Evolutionary conservation across 305 asterid species (phyloP).

Genomic region (Solanum hybrid): DNA sequence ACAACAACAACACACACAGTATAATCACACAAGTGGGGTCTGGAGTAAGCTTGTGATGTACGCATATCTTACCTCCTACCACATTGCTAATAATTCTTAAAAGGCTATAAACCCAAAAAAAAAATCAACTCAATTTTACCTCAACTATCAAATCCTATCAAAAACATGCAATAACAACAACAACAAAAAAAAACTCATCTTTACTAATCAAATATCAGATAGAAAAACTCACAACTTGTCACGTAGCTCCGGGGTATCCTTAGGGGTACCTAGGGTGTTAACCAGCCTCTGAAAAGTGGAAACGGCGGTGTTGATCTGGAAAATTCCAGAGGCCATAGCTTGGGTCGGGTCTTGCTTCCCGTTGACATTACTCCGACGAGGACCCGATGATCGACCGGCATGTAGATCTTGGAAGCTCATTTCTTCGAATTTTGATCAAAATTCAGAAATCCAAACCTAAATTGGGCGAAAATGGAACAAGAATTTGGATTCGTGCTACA

Average conservation of each 20-base stretch:
- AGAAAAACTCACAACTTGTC: slow-evolving; percentile 48
- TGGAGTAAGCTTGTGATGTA: too few relatives aligned
- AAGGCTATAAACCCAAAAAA: neutral
- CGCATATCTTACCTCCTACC: neutral
- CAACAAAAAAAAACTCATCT: neutral
- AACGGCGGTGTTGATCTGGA: slow-evolving; percentile 73
- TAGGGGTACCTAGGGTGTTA: slow-evolving; percentile 71
- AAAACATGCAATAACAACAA: neutral
- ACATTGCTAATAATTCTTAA: neutral
- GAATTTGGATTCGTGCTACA: neutral
- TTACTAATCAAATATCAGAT: neutral
- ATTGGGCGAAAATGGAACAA: neutral
- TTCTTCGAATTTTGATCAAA: neutral
- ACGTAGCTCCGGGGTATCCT: slow-evolving; percentile 70
- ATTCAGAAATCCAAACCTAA: neutral
- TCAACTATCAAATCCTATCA: neutral
- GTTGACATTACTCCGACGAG: slow-evolving; percentile 30
- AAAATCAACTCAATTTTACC: neutral
- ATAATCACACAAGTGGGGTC: neutral
- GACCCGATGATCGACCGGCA: slow-evolving; percentile 50
- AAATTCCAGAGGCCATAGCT: slow-evolving; percentile 73
- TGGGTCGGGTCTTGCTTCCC: slow-evolving; percentile 71
- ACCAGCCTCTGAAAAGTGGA: slow-evolving; percentile 73
- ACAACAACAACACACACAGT: neutral
- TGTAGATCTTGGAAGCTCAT: slow-evolving; percentile 73